Conservation (phyloP, 495 filamentous ascomycete species). For the Astrothelium subdiscretum region DNA sequence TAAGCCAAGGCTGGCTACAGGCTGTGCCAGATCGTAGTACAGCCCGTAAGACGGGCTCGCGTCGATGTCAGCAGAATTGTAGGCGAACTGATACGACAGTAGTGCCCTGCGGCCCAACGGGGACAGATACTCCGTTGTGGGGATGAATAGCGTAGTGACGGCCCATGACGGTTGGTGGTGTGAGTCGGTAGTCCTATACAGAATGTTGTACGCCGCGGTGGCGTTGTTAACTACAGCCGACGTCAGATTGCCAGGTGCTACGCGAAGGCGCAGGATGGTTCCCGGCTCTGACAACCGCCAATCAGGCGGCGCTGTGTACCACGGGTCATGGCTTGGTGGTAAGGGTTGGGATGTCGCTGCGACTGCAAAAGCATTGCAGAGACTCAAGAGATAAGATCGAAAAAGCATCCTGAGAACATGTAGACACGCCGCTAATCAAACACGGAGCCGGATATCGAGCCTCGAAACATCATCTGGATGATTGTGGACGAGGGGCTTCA, state of each 20-base stretch:
- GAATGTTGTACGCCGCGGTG: constrained; percentile 35
- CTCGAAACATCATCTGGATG: too few relatives aligned
- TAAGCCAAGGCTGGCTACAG: not conserved
- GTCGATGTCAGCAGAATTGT: constrained; percentile 31
- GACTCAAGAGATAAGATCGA: too few relatives aligned
- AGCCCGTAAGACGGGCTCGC: constrained; percentile 24
- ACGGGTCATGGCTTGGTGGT: constrained; percentile 35
- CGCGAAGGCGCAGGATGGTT: constrained; percentile 33
- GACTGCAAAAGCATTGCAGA: not conserved
- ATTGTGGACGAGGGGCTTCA: too few relatives aligned
- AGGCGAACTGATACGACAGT: constrained; percentile 35
- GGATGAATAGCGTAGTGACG: constrained; percentile 40
- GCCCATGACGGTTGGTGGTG: constrained; percentile 34
- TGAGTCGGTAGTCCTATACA: constrained; percentile 40
- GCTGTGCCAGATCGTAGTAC: constrained; percentile 4
- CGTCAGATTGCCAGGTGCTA: constrained; percentile 33
- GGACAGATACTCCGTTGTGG: constrained; percentile 14
- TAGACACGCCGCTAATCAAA: too few relatives aligned
- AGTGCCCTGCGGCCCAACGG: constrained; percentile 14
- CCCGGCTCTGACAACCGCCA: constrained; percentile 33
- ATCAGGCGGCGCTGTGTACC: constrained; percentile 33
- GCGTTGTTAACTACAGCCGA: constrained; percentile 6
- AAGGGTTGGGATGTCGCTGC: constrained; percentile 1
- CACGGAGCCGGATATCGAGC: too few relatives aligned
- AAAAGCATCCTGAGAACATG: too few relatives aligned